phyloP scores from a whole-genome alignment of 345 rosid genomes.

The Lepidium sativum region DNA sequence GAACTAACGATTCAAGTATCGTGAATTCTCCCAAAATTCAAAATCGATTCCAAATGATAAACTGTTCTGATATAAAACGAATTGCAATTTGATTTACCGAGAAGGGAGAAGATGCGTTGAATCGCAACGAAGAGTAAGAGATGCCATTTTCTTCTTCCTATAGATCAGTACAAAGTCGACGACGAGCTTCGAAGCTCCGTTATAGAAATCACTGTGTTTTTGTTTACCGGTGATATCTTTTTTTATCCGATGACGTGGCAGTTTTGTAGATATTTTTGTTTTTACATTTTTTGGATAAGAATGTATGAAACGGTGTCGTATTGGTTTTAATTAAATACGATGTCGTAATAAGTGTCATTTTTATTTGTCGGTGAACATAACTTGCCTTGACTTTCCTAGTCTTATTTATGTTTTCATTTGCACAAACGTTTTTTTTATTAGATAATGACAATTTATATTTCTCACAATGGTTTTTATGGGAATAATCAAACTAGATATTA shows the following conservation, averaged over 20 bases:
- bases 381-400: neutral
- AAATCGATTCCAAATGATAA: neutral
- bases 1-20: neutral
- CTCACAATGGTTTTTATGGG: no score
- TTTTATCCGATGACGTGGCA: conserved; percentile 12
- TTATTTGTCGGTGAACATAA: conserved; percentile 8
- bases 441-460: conserved; percentile 49
- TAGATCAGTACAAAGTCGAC: neutral
- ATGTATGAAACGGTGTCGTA: neutral
- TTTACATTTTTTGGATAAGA: conserved; percentile 4
- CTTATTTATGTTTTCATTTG: neutral
- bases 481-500: no score
- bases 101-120: neutral
- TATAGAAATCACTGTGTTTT: neutral
- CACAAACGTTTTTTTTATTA: neutral
- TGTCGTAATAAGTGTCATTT: conserved; percentile 12
- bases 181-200: conserved; percentile 1
- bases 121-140: neutral
- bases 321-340: conserved; percentile 1
- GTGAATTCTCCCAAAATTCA: neutral
- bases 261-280: neutral
- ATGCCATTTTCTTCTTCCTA: neutral
- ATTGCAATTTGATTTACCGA: neutral
- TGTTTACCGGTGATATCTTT: neutral
- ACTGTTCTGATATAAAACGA: neutral